phyloP scores from a whole-genome alignment of 345 rosid genomes.

The Aquilaria yunnanensis region DNA sequence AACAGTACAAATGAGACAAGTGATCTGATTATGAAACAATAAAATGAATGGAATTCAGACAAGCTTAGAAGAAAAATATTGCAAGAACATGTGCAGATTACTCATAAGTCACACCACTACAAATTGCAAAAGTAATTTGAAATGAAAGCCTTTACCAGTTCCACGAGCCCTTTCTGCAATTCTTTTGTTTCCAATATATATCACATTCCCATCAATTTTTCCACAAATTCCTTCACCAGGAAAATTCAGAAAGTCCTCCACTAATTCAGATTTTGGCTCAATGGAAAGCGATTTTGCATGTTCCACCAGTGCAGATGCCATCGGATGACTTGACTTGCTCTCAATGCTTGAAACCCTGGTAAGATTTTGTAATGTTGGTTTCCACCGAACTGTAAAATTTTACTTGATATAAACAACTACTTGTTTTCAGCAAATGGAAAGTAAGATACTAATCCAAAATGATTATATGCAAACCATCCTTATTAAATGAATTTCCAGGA shows the following conservation, averaged over 20 bases:
- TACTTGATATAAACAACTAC: not conserved
- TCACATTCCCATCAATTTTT: constrained; percentile 52
- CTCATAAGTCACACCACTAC: not conserved
- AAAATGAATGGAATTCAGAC: not conserved
- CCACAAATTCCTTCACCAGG: constrained; percentile 94
- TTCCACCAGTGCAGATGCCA: constrained; percentile 72
- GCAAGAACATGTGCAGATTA: not conserved
- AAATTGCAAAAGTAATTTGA: not conserved
- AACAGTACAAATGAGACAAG: not conserved
- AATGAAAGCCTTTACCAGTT: constrained; percentile 36
- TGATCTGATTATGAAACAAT: not conserved
- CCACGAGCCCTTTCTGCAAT: constrained; percentile 53
- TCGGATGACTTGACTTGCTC: constrained; percentile 91
- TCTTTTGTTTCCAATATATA: constrained; percentile 71
- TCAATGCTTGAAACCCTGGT: constrained; percentile 86
- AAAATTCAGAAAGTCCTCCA: constrained; percentile 54
- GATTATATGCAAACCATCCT: not conserved
- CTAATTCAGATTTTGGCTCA: constrained; percentile 68
- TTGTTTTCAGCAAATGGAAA: too few species aligned
- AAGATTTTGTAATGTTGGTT: not conserved
- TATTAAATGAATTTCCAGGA: too few species aligned
- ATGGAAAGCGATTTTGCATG: constrained; percentile 50
- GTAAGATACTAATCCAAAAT: too few species aligned
- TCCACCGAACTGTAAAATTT: not conserved
- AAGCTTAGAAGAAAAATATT: not conserved